Evolutionary conservation across 2,329 filamentous ascomycete genomes (phyloP), one percentile per base, ranked within the genome.

Genomic region (Exophiala bonariae): DNA sequence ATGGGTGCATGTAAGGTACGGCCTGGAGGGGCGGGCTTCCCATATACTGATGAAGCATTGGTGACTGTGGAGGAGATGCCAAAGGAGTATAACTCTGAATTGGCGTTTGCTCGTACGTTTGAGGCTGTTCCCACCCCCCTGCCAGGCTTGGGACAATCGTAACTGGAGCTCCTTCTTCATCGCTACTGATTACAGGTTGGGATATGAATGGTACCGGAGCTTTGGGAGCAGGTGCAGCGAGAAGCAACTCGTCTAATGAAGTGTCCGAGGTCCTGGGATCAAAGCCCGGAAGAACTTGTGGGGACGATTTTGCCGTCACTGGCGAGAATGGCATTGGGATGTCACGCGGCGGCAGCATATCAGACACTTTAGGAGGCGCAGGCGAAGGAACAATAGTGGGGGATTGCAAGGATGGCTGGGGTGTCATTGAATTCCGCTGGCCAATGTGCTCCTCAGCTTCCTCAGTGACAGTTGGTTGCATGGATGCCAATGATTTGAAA

Each of bases 141-240:
- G 32, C 8, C 23, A 36, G 42, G 60, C 65, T 13, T 60, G 61
- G 28, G 61, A 59, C 42, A 63, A 68, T 51, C 65, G 63, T 66
- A 52, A 68, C 13, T 63, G 66, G 54, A 64, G 64, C 53, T 65
- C 68, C 58, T 58, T 63, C 33, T 49, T 69, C 38, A 62, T 62
- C n/a, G 57, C 63, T 26, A 62, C 65, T 53, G 14, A 37, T 18
- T 14, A 48, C 38, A 20, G 35, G 35, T 16, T 45, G 44, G 19
- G 35, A 41, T 9, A 55, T 41, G 23, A 55, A 50, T 13, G 47
- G 28, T 30, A 54, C 31, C 13, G 50, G 22, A 7, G 45, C 42
- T 34, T 47, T 46, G 5, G 50, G 50, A 38, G 40, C 19, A 8
- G 50, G 50, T 11, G 23, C 23, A 18, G 50, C 50, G 14, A 42